Percentiles rank a stretch among this genome's conserved stretches.
These are phyloP conservation scores for Oryza meridionalis DNA, from an alignment of 176 grass and related monocot genomes.

Conservation along the genomic window DNA sequence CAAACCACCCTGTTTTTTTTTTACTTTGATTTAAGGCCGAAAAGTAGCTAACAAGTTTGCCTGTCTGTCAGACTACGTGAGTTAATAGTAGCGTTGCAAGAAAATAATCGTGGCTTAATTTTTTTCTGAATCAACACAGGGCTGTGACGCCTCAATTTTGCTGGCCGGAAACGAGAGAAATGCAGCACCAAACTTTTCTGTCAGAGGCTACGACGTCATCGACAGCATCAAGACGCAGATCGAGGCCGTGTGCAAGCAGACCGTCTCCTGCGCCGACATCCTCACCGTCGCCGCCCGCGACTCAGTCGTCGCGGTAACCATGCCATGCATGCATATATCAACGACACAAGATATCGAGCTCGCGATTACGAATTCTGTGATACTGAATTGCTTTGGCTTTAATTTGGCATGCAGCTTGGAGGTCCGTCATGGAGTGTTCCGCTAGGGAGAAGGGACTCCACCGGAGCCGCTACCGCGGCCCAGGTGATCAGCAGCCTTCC, in stretches of 20 bases:
- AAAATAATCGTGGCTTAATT: neutral
- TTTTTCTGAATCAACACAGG: slow-evolving; percentile 21
- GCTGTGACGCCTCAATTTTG: slow-evolving; percentile 67
- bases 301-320: slow-evolving; percentile 58
- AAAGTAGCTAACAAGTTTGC: too few relatives aligned
- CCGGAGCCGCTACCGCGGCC: slow-evolving; percentile 18
- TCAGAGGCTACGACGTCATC: slow-evolving; percentile 45
- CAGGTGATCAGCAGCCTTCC: neutral
- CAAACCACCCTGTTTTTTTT: neutral
- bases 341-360: too few relatives aligned
- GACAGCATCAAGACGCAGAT: slow-evolving; percentile 74
- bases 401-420: slow-evolving; percentile 24
- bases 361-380: too few relatives aligned
- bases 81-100: neutral
- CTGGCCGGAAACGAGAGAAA: slow-evolving; percentile 44
- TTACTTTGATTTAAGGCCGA: neutral
- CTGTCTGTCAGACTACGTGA: too few relatives aligned
- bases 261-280: slow-evolving; percentile 87
- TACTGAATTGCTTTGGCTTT: neutral
- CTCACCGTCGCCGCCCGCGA: slow-evolving; percentile 66
- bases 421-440: slow-evolving; percentile 49
- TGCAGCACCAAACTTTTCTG: neutral
- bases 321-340: too few relatives aligned
- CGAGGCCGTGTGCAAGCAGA: slow-evolving; percentile 56
- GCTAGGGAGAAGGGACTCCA: slow-evolving; percentile 44